Percentiles rank a stretch among this genome's conserved stretches.
Evolutionary conservation across 306 rosid species (phyloP).

Genomic region (Prunus campanulata): DNA sequence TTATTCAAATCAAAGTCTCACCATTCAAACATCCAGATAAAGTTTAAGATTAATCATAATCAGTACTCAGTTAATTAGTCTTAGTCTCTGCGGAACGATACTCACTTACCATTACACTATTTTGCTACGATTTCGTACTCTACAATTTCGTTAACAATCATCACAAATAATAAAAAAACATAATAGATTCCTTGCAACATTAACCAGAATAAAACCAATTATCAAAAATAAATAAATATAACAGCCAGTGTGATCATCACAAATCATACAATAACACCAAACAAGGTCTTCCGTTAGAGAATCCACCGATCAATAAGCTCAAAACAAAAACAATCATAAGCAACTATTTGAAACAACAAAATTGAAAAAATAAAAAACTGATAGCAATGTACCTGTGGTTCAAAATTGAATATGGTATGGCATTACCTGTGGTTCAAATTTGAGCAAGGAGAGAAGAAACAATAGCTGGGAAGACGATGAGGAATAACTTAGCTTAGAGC

Average conservation of each 20-base stretch:
- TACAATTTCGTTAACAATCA: too few relatives aligned
- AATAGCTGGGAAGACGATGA: background rate
- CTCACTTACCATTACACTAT: too few relatives aligned
- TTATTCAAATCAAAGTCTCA: too few relatives aligned
- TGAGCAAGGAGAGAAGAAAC: background rate
- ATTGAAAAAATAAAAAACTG: background rate
- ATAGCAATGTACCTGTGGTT: background rate
- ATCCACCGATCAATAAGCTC: background rate
- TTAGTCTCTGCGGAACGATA: too few relatives aligned
- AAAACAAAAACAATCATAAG: background rate
- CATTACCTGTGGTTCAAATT: background rate
- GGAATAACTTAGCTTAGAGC: background rate
- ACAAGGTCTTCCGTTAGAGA: background rate
- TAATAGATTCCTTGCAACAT: too few relatives aligned
- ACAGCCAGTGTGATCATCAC: conserved; percentile 15
- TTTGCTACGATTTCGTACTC: too few relatives aligned
- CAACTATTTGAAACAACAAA: background rate
- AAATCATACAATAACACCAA: background rate
- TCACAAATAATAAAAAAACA: background rate
- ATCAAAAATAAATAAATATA: background rate
- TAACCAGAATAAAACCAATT: background rate
- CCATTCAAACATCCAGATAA: too few relatives aligned
- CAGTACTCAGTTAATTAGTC: too few relatives aligned
- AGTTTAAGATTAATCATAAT: too few relatives aligned
- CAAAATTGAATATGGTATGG: background rate